Evolutionary conservation across 2,329 filamentous ascomycete species (phyloP), one percentile per base, ranked within the genome.

Genomic region (Purpureocillium lavendulum): DNA sequence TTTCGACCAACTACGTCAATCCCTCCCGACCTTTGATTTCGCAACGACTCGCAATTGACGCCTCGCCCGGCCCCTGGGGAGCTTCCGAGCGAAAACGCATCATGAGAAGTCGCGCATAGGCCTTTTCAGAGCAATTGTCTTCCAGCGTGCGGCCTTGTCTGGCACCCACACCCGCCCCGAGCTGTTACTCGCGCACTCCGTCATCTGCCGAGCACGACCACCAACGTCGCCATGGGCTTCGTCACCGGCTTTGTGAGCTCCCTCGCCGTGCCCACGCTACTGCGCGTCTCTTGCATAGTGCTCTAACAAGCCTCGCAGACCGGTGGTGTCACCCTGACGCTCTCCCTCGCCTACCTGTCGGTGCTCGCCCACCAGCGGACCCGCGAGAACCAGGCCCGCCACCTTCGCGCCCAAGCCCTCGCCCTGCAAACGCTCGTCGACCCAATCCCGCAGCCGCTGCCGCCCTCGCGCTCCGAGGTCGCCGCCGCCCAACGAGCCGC

Each of bases 271-370:
- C 39, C 35, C 18, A 12, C 10, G 9, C 11, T 14, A 16, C 29
- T 10, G 21, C n/a, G 14, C 21, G 21, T 26, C 21, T 26, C 5
- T 6, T 26, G 21, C 21, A 10, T 26, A 5, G 21, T 26, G 10
- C 35, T 31, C 45, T 48, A 30, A 50, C 42, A 36, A 16, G 21
- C 13, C 30, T 14, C 28, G 29, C 49, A 89, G 84, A 77, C 83
- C 48, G 81, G 84, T 55, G 84, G 85, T 49, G 76, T 87, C 40
- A 83, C 84, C 47, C 69, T 90, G 44, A 88, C 84, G 36, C 76
- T 86, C 44, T 80, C 80, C 33, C 56, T 84, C 43, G 75, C 85
- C 52, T 89, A 87, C 62, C 70, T 89, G 40, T 78, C 80, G 36
- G 65, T 86, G 28, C 73, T 82, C 54, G 67, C 82, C 15, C 84